Conservation (phyloP, 257 asterid species). For the Plantago elongata region DNA sequence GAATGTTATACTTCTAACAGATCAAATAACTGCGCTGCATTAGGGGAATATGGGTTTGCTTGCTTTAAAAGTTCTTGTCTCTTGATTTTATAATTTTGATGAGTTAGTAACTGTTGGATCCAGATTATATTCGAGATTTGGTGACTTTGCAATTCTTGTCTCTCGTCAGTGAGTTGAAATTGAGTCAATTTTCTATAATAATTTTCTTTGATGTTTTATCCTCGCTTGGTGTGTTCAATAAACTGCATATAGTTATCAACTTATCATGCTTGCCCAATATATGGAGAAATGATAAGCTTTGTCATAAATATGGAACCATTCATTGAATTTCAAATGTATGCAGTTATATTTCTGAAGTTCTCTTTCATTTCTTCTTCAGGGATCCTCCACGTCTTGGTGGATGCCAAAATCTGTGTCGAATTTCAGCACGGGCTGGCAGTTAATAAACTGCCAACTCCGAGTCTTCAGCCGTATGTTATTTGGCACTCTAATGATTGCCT, state of each 20-base stretch:
- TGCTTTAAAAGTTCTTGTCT: background rate
- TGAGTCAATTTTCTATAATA: no score
- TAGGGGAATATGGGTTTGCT: background rate
- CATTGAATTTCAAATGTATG: no score
- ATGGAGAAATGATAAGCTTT: no score
- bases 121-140: background rate
- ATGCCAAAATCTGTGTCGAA: conserved; percentile 58
- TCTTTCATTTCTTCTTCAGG: background rate
- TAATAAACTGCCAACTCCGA: conserved; percentile 60
- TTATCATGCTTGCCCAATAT: no score
- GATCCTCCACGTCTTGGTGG: conserved; percentile 62
- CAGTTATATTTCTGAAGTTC: background rate
- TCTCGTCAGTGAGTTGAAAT: no score
- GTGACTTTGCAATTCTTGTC: background rate
- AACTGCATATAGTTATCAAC: no score
- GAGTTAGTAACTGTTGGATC: background rate
- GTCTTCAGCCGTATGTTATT: conserved; percentile 67
- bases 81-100: background rate
- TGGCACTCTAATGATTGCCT: conserved; percentile 51
- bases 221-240: no score
- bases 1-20: no score
- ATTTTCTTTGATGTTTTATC: no score
- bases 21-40: no score
- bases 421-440: conserved; percentile 61
- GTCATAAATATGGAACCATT: no score